Percentiles rank a stretch among this genome's conserved stretches.
phyloP scores from a whole-genome alignment of 441 rosid genomes.

The Eutrema salsugineum region DNA sequence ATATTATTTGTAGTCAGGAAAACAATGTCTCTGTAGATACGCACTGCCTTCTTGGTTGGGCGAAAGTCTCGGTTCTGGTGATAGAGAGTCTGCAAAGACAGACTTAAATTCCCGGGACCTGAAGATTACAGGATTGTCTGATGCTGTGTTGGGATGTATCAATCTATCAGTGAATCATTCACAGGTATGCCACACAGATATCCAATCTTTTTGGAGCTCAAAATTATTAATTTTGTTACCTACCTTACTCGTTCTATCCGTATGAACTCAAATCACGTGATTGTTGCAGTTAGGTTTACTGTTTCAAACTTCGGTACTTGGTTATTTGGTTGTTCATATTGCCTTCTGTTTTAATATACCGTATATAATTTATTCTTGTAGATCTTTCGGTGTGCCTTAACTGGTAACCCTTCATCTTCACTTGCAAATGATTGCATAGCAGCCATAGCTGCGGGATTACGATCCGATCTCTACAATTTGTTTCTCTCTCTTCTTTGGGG shows the following conservation, averaged over 20 bases:
- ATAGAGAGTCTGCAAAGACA: slow-evolving; percentile 51
- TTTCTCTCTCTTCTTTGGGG: slow-evolving; percentile 93
- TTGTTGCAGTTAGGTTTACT: slow-evolving; percentile 3
- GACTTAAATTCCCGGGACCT: slow-evolving; percentile 48
- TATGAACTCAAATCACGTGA: slow-evolving; percentile 8
- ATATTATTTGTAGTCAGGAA: slow-evolving; percentile 76
- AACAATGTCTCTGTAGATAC: slow-evolving; percentile 87
- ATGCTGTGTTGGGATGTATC: slow-evolving; percentile 85
- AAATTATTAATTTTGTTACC: slow-evolving; percentile 10
- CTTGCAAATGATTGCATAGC: slow-evolving; percentile 88
- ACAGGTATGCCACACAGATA: slow-evolving; percentile 47
- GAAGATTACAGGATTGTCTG: slow-evolving; percentile 76
- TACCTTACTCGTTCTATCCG: background rate
- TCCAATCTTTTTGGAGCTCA: slow-evolving; percentile 8
- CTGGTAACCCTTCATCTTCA: slow-evolving; percentile 74
- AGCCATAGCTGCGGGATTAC: slow-evolving; percentile 91
- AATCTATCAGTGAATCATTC: slow-evolving; percentile 74
- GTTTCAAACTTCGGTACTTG: slow-evolving; percentile 1
- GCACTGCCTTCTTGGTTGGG: slow-evolving; percentile 63
- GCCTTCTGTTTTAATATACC: background rate
- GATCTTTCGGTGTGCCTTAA: slow-evolving; percentile 88
- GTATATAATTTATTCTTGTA: slow-evolving; percentile 30
- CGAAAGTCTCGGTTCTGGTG: slow-evolving; percentile 40
- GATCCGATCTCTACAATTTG: slow-evolving; percentile 60
- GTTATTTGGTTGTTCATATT: slow-evolving; percentile 17